phyloP scores from a whole-genome alignment of 2,329 filamentous ascomycete species.

The Pseudocercospora ulei region DNA sequence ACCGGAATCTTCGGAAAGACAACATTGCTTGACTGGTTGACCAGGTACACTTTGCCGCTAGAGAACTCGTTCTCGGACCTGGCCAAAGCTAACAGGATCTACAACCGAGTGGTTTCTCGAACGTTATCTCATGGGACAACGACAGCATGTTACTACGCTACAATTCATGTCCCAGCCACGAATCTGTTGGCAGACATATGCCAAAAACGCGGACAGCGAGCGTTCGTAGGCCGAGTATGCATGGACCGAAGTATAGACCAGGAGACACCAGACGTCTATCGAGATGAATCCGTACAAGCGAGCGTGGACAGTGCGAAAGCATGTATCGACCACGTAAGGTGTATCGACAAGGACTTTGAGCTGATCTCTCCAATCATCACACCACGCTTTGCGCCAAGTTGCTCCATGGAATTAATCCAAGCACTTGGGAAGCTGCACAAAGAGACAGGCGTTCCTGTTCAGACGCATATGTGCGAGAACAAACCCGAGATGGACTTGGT shows the following conservation, averaged over 20 bases:
- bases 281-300: conserved; percentile 57
- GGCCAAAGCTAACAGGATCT: conserved; percentile 58
- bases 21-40: conserved; percentile 85
- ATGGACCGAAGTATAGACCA: conserved; percentile 59
- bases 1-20: conserved; percentile 86
- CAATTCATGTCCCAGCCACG: conserved; percentile 75
- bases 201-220: conserved; percentile 67
- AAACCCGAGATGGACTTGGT: conserved; percentile 63
- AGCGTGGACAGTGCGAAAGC: conserved; percentile 43
- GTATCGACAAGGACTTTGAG: conserved; percentile 54
- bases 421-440: conserved; percentile 56
- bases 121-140: conserved; percentile 88
- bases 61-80: conserved; percentile 64
- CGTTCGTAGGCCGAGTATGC: conserved; percentile 86
- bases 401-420: conserved; percentile 47
- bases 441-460: conserved; percentile 57
- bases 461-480: conserved; percentile 90
- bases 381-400: conserved; percentile 52
- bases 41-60: conserved; percentile 89
- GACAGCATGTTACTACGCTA: conserved; percentile 89
- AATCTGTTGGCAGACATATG: conserved; percentile 83
- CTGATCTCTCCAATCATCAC: conserved; percentile 75
- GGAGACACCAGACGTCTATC: conserved; percentile 65
- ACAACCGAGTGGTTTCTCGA: conserved; percentile 64
- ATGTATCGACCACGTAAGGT: conserved; percentile 49